Evolutionary conservation across 176 grass and related monocot genomes (phyloP), one percentile per base, ranked within the genome.

Genomic region (Leersia perrieri): DNA sequence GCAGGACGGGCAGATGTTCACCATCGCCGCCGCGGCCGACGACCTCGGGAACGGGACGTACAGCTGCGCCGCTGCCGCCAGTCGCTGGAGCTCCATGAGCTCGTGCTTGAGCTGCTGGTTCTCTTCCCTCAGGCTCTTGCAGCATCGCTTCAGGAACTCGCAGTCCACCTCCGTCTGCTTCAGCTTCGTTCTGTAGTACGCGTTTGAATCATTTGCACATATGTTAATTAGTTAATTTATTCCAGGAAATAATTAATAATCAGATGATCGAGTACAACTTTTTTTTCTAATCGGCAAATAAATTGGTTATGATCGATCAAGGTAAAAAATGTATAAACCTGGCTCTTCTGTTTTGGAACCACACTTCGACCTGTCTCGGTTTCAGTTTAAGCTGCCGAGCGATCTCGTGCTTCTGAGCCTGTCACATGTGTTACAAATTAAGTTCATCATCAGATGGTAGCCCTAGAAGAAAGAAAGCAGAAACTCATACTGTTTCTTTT

Each of bases 301-400:
- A n/a, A n/a, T n/a, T n/a, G n/a, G n/a, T n/a, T 11, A 38, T 38
- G 35, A 38, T 38, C 35, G 35, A 38, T 38, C 35, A 7, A 38
- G 7, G 7, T 4, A 38, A 38, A 38, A 10, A 0, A 23, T 33
- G 0, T 45, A 12, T 1, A 22, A 86, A 97, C 94, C 94, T 97
- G 57, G 91, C 94, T 63, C 94, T 93, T 88, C 91, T 89, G 7
- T 97, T 97, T 63, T 97, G 94, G 73, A 97, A 97, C 94, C 94
- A 97, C 7, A 97, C 91, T 82, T 97, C 94, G 4, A 97, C 94
- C 76, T 97, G 94, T 55, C 94, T 86, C 4, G 90, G 42, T 8
- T 38, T 84, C 14, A 97, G 86, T 63, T 97, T 89, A 80, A 93
- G 83, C 74, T 85, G 82, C 63, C 70, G 15, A 1, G 94, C 83